A percentile compares a stretch with the other conserved stretches of the same genome.
These are phyloP conservation scores for Penicillium sp. DNA, from an alignment of 2,329 filamentous ascomycete species.

Conservation along the genomic window DNA sequence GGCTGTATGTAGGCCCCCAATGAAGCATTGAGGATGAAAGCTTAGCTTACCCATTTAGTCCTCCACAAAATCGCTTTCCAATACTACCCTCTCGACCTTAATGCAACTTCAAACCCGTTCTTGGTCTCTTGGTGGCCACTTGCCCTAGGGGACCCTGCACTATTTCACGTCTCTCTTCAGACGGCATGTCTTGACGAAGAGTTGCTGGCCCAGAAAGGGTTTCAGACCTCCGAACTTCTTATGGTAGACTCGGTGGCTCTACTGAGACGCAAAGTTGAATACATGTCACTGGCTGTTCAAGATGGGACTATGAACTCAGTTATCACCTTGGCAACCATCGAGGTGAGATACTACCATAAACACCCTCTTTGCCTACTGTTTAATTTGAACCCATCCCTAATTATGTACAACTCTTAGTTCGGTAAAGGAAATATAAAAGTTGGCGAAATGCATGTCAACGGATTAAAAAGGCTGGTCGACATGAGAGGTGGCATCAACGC, in stretches of 20 bases:
- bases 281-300: slow-evolving; percentile 48
- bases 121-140: slow-evolving; percentile 60
- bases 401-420: slow-evolving; percentile 34
- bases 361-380: not conserved
- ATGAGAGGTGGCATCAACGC: slow-evolving; percentile 52
- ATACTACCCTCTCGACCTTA: slow-evolving; percentile 58
- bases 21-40: not conserved
- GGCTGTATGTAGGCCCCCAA: slow-evolving; percentile 45
- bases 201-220: slow-evolving; percentile 51
- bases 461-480: slow-evolving; percentile 49
- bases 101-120: slow-evolving; percentile 55
- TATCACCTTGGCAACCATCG: slow-evolving; percentile 57
- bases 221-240: slow-evolving; percentile 53
- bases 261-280: slow-evolving; percentile 50
- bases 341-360: slow-evolving; percentile 41
- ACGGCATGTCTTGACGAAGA: slow-evolving; percentile 59
- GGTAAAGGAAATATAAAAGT: slow-evolving; percentile 52
- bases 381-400: slow-evolving; percentile 2
- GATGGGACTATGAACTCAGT: slow-evolving; percentile 58
- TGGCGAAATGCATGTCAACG: slow-evolving; percentile 50
- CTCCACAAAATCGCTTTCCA: slow-evolving; percentile 58
- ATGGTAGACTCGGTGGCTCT: slow-evolving; percentile 58
- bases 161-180: slow-evolving; percentile 60
- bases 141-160: slow-evolving; percentile 54
- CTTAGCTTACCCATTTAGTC: slow-evolving; percentile 41